Base-by-base conservation (phyloP, 164 flowering plant genomes). In the Pachysandra terminalis region DNA sequence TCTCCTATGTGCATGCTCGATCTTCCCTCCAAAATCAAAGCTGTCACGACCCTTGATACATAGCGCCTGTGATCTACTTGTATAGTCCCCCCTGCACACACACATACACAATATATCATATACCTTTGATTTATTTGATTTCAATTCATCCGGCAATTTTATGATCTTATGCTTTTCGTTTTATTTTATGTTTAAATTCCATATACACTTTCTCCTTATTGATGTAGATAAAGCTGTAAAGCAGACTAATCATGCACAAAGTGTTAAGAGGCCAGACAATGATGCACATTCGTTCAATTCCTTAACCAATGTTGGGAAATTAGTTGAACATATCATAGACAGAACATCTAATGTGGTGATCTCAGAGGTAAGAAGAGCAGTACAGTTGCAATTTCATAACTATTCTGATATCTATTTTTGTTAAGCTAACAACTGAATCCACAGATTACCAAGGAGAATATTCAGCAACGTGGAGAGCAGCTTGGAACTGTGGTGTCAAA, bases 261-360 rank as follows among this genome's bases (percentile, higher is more conserved):
- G 65, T 67, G 68, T 21, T 15, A 82, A 80, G 78, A 83, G 78
- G 63, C 68, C 82, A 7, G 57, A 65, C 19, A 70, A 23, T 37
- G 67, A 41, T 14, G 66, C 41, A 23, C 66, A 73, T 16, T 68
- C 74, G 5, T 60, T 81, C 9, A 69, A 68, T 69, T 52, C 78
- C 26, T 76, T 79, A 63, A 57, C 84, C 27, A 80, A 87, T 83
- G n/a, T 74, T 84, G 26, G 81, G 73, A 59, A 77, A 60, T 84
- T 87, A 69, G 87, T 88, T 54, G 87, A 91, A 65, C 91, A 90
- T 71, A 81, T 95, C 66, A 70, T 95, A 25, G 77, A 84, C 22
- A 90, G 79, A 78, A 80, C 85, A 26, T 83, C 91, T 37, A 64
- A 79, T 41, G 21, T 88, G 49, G 71, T 87, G 65, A 77, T 85